Base-by-base conservation (phyloP, 352 stramenopile species). In the Globisporangium emineosum region DNA sequence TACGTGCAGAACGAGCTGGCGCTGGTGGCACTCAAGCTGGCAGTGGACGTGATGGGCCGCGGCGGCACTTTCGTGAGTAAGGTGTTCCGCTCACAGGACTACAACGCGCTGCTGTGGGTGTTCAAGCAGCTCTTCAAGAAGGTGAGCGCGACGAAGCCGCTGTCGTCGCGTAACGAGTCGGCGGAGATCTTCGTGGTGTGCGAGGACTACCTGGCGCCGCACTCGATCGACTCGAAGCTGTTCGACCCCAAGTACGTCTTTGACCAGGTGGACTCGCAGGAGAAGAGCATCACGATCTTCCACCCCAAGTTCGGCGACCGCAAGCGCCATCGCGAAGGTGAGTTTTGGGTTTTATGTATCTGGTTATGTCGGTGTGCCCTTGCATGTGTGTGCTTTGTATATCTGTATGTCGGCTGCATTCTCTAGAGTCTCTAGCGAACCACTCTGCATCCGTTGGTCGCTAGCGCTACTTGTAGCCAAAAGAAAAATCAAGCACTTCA, bases 131-230 rank as follows among this genome's bases (percentile, higher is more conserved):
- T 99, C 7, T 99, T 99, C 76, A 91, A 97, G 66, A 94, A 96
- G 49, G 97, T 99, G 12, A 91, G 97, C 66, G 97, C 96, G 0
- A 98, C 98, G 54, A 99, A 99, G 80, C 98, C 98, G n/a, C 83
- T 97, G 35, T 98, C 96, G 10, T 99, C 91, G 61, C 92, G 98
- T 78, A 97, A 94, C 68, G 97, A 99, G 69, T 99, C 96, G 12
- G 97, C 98, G n/a, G 98, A 99, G 80, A 99, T 99, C 72, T 99
- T 99, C 77, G 95, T 99, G 19, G 93, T 99, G 1, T 99, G 97
- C 74, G 76, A 94, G 64, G 84, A 95, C 32, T 99, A 98, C 75
- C 74, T 98, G 43, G 93, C 91, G 5, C 97, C 98, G 1, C 86
- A 98, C 60, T 98, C 96, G 52, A 99, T 99, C 69, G 98, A 99